phyloP scores from a whole-genome alignment of 2,329 filamentous ascomycete genomes.

The Exserohilum turcica region DNA sequence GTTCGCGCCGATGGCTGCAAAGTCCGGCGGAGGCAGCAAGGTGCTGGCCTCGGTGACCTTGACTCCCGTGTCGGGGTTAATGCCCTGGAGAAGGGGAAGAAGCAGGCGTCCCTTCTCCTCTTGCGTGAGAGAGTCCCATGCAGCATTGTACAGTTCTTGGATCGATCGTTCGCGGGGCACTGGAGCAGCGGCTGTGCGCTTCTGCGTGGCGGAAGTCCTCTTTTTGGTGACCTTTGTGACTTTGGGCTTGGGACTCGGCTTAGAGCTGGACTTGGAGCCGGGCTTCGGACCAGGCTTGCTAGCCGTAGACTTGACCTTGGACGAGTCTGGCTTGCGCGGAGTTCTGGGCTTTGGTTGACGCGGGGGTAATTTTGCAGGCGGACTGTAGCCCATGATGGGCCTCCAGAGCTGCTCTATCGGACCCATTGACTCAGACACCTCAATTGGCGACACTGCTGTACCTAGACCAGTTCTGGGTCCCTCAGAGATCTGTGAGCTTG shows the following conservation, averaged over 20 bases:
- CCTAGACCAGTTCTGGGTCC: background rate
- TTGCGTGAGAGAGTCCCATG: conserved; percentile 15
- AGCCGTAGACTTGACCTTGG: background rate
- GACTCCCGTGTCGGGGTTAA: conserved; percentile 21
- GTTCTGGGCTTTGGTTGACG: background rate
- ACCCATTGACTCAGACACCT: background rate
- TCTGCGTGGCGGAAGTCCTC: background rate
- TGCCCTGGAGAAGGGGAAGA: conserved; percentile 23
- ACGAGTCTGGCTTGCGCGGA: too few relatives aligned
- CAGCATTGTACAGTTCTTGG: conserved; percentile 13
- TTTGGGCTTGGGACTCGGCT: conserved; percentile 1
- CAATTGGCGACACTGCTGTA: background rate
- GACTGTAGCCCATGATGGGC: background rate
- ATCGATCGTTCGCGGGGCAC: background rate
- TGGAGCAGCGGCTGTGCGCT: background rate
- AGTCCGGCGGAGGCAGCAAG: background rate
- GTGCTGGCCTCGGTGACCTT: background rate
- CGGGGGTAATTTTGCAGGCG: background rate
- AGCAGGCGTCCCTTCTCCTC: conserved; percentile 27
- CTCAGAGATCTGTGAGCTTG: background rate
- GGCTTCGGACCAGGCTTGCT: background rate
- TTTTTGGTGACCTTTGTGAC: background rate
- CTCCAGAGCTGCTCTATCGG: background rate
- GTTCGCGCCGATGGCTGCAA: conserved; percentile 6
- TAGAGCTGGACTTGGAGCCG: conserved; percentile 1